These are phyloP conservation scores for Pythium plurisporium DNA, from an alignment of 352 stramenopile genomes.

Conservation along the genomic window DNA sequence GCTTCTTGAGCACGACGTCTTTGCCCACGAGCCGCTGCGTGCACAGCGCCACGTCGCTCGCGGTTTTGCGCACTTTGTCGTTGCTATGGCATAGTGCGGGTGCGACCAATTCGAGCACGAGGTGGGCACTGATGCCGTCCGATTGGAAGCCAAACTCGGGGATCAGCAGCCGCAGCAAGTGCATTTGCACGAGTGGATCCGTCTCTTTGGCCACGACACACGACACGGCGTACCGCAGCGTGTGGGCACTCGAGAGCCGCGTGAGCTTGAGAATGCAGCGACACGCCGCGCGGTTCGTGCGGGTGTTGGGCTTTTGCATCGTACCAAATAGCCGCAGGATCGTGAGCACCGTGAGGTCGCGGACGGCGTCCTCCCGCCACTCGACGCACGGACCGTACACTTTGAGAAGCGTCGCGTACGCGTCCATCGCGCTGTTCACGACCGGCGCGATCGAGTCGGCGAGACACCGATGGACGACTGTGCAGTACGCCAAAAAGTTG, in stretches of 20 bases:
- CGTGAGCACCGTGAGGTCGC: constrained; percentile 59
- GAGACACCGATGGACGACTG: constrained; percentile 51
- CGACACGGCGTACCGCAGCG: constrained; percentile 64
- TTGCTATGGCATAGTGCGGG: constrained; percentile 50
- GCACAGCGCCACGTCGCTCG: constrained; percentile 73
- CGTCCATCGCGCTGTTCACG: constrained; percentile 67
- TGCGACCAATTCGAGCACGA: constrained; percentile 47
- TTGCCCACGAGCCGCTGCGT: constrained; percentile 74
- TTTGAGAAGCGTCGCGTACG: constrained; percentile 65
- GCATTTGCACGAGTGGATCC: constrained; percentile 74
- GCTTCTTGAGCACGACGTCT: constrained; percentile 54
- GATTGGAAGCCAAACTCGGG: constrained; percentile 75
- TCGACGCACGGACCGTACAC: constrained; percentile 70
- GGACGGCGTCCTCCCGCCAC: constrained; percentile 58
- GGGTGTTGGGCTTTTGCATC: constrained; percentile 79
- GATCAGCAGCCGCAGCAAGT: constrained; percentile 67
- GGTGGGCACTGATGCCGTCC: constrained; percentile 53
- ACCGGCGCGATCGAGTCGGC: constrained; percentile 69
- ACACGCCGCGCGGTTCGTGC: constrained; percentile 70
- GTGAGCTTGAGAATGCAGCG: constrained; percentile 74
- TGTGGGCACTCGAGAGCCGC: constrained; percentile 55
- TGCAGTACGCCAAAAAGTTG: constrained; percentile 64
- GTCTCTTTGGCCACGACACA: constrained; percentile 71
- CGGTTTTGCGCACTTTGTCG: constrained; percentile 66
- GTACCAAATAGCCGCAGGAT: constrained; percentile 53